These are phyloP conservation scores for Rhodotorula glutinis DNA, from an alignment of 1,284 basidiomycete species.

Conservation along the genomic window DNA sequence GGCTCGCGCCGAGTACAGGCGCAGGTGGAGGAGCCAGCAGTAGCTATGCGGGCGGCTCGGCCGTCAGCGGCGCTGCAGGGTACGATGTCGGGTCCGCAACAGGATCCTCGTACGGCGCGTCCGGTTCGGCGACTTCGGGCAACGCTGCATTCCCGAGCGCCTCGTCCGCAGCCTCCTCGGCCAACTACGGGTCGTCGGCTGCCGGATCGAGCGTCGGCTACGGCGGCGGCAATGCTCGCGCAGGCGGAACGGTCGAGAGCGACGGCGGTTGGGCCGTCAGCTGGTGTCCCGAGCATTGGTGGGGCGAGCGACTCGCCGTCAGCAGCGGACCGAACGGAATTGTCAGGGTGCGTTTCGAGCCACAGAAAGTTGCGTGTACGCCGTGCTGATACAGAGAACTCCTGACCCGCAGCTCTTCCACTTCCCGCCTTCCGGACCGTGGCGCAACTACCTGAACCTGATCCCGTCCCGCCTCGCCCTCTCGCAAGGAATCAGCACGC, in stretches of 20 bases:
- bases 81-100: neutral
- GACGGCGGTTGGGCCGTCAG: constrained; percentile 87
- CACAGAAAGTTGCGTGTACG: too few species aligned
- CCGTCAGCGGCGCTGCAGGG: neutral
- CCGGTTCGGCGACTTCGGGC: neutral
- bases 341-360: constrained; percentile 62
- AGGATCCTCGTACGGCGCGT: neutral
- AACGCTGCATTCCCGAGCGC: constrained; percentile 4
- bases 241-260: constrained; percentile 51
- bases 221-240: neutral
- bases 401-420: constrained; percentile 50
- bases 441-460: constrained; percentile 46
- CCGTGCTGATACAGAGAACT: neutral
- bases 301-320: constrained; percentile 81
- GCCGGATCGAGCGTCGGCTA: neutral
- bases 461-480: constrained; percentile 38
- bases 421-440: constrained; percentile 45
- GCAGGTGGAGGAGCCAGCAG: neutral
- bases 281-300: constrained; percentile 91
- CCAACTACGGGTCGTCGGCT: neutral
- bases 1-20: constrained; percentile 23
- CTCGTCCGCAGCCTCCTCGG: neutral
- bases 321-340: constrained; percentile 67
- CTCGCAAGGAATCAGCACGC: constrained; percentile 22
- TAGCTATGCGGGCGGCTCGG: neutral